Conservation (phyloP, 1,284 basidiomycete genomes). For the Wolfiporia cocos region DNA sequence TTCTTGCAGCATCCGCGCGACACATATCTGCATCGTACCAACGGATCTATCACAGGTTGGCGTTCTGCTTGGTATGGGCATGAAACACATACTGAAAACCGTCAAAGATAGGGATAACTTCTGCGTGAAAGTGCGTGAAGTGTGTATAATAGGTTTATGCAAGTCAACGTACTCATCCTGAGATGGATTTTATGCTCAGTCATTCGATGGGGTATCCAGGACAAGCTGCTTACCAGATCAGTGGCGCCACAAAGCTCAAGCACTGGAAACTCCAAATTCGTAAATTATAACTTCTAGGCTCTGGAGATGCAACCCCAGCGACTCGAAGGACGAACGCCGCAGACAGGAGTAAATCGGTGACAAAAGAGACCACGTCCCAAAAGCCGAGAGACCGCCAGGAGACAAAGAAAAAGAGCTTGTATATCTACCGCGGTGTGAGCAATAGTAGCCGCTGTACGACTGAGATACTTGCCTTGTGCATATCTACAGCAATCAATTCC, state of each 20-base stretch:
- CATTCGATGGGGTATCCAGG: not conserved
- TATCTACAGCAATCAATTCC: conserved; percentile 34
- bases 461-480: conserved; percentile 61
- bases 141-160: not conserved
- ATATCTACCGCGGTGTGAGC: conserved; percentile 57
- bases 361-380: conserved; percentile 70
- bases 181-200: no score
- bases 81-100: conserved; percentile 60
- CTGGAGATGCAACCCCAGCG: conserved; percentile 44
- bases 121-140: conserved; percentile 31
- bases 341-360: conserved; percentile 69
- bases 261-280: conserved; percentile 82
- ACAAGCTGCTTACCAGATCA: conserved; percentile 63
- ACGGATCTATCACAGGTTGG: conserved; percentile 45
- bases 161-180: conserved; percentile 69
- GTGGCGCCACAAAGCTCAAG: conserved; percentile 79
- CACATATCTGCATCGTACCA: conserved; percentile 83
- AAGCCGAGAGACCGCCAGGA: conserved; percentile 75
- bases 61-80: not conserved
- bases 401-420: conserved; percentile 57
- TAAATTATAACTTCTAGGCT: conserved; percentile 33
- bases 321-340: conserved; percentile 74
- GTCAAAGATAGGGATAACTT: conserved; percentile 75
- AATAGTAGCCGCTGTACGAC: no score
- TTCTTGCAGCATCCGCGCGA: conserved; percentile 87